These are phyloP conservation scores for Bolboschoenoplectus hybrid DNA, from an alignment of 202 grass and related monocot genomes.

Conservation along the genomic window DNA sequence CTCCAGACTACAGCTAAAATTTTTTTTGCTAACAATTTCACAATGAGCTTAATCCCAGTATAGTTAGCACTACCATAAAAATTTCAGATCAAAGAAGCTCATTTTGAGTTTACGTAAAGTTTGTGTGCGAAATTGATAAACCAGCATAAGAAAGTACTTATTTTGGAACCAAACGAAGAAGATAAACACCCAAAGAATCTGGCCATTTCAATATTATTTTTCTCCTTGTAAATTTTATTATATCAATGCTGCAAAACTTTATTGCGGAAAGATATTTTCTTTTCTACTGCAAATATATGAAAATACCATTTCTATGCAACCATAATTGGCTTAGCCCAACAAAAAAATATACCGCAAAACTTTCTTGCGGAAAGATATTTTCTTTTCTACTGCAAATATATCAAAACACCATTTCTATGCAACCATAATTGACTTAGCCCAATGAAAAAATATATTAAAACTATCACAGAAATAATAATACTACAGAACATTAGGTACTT, in stretches of 20 bases:
- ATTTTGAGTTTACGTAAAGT: neutral
- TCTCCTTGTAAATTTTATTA: neutral
- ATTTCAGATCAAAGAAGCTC: neutral
- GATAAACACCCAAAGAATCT: neutral
- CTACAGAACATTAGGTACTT: constrained; percentile 12
- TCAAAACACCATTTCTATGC: neutral
- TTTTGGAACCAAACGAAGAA: neutral
- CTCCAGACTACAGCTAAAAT: neutral
- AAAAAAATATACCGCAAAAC: neutral
- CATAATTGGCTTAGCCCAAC: neutral
- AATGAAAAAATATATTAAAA: neutral
- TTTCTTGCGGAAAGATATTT: neutral
- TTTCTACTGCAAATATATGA: constrained; percentile 15
- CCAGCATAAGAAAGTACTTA: neutral
- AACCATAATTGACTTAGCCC: neutral
- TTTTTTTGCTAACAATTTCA: neutral
- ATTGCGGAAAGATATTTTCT: neutral
- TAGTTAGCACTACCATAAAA: neutral
- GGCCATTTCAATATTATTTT: neutral
- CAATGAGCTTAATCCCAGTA: neutral
- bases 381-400: constrained; percentile 5
- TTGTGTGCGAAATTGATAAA: constrained; percentile 9
- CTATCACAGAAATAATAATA: neutral
- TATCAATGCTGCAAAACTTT: neutral
- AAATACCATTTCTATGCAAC: neutral